Evolutionary conservation across 2,329 filamentous ascomycete genomes (phyloP), one percentile per base, ranked within the genome.

Genomic region (Alternaria solani): DNA sequence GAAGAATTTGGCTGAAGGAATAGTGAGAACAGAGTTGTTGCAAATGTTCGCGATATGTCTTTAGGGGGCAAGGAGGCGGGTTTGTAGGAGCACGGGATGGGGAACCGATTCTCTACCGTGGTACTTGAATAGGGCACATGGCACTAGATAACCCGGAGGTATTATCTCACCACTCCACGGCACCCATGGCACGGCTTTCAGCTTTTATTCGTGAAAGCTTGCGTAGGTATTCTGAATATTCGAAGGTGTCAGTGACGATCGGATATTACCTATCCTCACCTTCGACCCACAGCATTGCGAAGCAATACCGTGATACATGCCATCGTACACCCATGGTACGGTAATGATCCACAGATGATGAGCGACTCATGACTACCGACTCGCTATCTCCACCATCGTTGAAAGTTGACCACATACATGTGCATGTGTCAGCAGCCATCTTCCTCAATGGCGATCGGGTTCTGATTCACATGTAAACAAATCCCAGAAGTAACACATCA

Each of bases 91-190:
- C 23, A 23, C 30, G 30, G 46, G 30, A 23, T 34, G 46, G 46
- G 46, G 46, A 26, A 25, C 30, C 46, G 30, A 14, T 26, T 7
- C n/a, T 38, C 30, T 34, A 49, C 46, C 46, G 14, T 26, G 46
- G 46, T 49, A 49, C 46, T 48, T 48, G 46, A 30, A 25, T n/a
- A 48, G 12, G 32, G 46, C 14, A 25, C 14, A 25, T n/a, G 32
- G 38, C 14, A 38, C 46, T 36, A 23, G 20, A 4, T 23, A 49
- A 36, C 20, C 25, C 20, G 16, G 46, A 49, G 2, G 20, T 49
- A 38, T 36, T 49, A 49, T 49, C 46, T 49, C 46, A 49, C 7
- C 46, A 49, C 32, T 49, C 25, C 46, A 26, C 14, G 18, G 23
- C 30, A 48, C 23, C 14, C 46, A 48, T 36, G 18, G 14, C 3